Base-by-base conservation (phyloP, 2,329 filamentous ascomycete species). In the Cryphonectria nitschkei region DNA sequence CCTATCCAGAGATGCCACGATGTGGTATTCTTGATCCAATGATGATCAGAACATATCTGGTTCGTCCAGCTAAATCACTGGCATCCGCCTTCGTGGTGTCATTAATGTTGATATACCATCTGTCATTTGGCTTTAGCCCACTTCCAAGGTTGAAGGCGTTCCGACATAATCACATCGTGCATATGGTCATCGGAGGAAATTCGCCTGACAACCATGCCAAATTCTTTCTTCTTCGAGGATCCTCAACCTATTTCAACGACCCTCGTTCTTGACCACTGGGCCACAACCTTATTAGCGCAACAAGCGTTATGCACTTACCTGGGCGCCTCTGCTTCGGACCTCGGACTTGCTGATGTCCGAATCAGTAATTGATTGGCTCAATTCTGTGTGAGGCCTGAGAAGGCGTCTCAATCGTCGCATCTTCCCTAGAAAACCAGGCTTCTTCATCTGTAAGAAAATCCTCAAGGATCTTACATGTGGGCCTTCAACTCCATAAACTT, bases 291-390 rank as follows among this genome's bases (percentile, higher is more conserved):
- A 14, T 19, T 6, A 14, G 29, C 13, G 19, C 54, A 8, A 32
- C 13, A 29, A 56, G 4, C 32, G 4, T 34, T 29, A 8, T 34
- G 13, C 19, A 32, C 26, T 26, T 26, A 26, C 26, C 26, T 32
- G 16, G 13, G 14, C 26, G 26, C 54, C 19, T 19, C 34, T 19
- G 14, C 26, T 58, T 58, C 54, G 54, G 54, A 32, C 54, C 29
- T 58, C 54, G 54, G 54, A 19, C 54, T 32, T 32, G 54, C 54
- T 58, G 26, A 19, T 58, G 54, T 58, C 54, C 54, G 54, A 32
- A 32, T 58, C 5, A n/a, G 5, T 50, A 8, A 5, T 50, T 50
- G 19, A 22, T 50, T 50, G 19, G 26, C 16, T 56, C 6, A 14
- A 32, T 29, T 26, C 50, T 14, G 11, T 26, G 9, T 26, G n/a